phyloP scores from a whole-genome alignment of 1,139 yeast species.

The Williopsis jadinii region DNA sequence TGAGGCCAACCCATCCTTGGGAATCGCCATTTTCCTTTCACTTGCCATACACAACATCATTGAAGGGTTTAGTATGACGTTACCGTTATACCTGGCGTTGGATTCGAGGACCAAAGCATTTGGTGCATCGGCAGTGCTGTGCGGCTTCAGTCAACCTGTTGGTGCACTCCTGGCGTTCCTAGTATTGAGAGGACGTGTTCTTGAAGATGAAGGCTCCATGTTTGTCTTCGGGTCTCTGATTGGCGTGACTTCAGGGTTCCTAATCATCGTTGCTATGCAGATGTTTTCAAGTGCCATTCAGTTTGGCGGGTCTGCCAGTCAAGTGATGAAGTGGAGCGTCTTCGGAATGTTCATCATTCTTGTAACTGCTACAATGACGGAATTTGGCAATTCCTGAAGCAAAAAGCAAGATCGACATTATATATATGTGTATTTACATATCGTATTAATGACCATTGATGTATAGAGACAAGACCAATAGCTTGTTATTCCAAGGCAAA shows the following conservation, averaged over 20 bases:
- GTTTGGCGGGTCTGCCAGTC: slow-evolving; percentile 57
- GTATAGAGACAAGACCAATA: no score
- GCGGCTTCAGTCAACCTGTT: slow-evolving; percentile 81
- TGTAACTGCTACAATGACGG: slow-evolving; percentile 18
- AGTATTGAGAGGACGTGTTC: slow-evolving; percentile 37
- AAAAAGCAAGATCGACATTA: no score
- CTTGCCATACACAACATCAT: slow-evolving; percentile 83
- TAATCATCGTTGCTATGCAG: slow-evolving; percentile 72
- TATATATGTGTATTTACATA: no score
- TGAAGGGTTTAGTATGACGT: slow-evolving; percentile 94
- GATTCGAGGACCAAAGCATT: slow-evolving; percentile 60
- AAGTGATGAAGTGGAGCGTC: slow-evolving; percentile 46
- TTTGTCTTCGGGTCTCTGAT: slow-evolving; percentile 57
- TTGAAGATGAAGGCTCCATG: slow-evolving; percentile 32
- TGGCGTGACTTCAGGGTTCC: slow-evolving; percentile 76
- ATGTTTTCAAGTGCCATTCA: slow-evolving; percentile 77
- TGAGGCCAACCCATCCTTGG: slow-evolving; percentile 65
- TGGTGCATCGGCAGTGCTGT: slow-evolving; percentile 56
- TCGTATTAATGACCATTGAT: no score
- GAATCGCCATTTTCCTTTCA: slow-evolving; percentile 75
- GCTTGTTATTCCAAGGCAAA: no score
- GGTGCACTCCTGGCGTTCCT: slow-evolving; percentile 76
- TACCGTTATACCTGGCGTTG: slow-evolving; percentile 76
- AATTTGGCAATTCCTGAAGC: slow-evolving; percentile 1
- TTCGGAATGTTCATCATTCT: slow-evolving; percentile 35